Base-by-base conservation (phyloP, 805 yeast genomes). In the Monosporozyma yasuniensis region DNA sequence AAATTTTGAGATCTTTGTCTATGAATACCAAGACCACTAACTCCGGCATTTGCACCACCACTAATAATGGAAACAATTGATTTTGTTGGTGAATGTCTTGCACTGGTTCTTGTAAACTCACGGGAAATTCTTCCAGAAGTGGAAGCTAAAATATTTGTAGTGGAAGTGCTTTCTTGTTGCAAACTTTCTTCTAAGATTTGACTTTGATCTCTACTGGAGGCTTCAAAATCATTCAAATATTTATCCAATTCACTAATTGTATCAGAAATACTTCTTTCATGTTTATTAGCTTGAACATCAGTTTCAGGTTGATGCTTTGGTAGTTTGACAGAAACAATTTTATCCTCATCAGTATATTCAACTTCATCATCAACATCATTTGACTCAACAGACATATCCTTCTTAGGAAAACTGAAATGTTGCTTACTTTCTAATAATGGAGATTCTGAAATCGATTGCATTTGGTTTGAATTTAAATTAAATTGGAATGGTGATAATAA, bases 1-100 rank as follows among this genome's bases (percentile, higher is more conserved):
- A 47, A 10, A 25, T 52, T 55, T 30, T 51, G 54, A 21, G 61
- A 56, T 45, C 51, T 47, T 41, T 56, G 59, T n/a, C 53, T 50
- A 14, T 53, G 50, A 14, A 53, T 6, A 34, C 55, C 52, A 39
- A 32, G 35, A 22, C 53, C 58, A 9, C 47, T 47, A n/a, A 32
- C 35, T 12, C 35, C 34, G 14, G 14, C 42, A 12, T 39, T 39
- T 6, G 42, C 42, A 10, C 42, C 42, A 10, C 62, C 56, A 28
- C 65, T 61, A 12, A 60, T 52, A 14, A 63, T 56, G 0, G 69
- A 65, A 9, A 55, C 55, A 23, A 65, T 51, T 10, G 69, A 65
- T 55, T 65, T 65, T 1, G 68, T 63, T 27, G 69, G 69, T 1
- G 69, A 65, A 50, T 65, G 68, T 34, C 56, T 53, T 16, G 58